These are phyloP conservation scores for Saccharata proteae DNA, from an alignment of 2,329 filamentous ascomycete species.

Conservation along the genomic window DNA sequence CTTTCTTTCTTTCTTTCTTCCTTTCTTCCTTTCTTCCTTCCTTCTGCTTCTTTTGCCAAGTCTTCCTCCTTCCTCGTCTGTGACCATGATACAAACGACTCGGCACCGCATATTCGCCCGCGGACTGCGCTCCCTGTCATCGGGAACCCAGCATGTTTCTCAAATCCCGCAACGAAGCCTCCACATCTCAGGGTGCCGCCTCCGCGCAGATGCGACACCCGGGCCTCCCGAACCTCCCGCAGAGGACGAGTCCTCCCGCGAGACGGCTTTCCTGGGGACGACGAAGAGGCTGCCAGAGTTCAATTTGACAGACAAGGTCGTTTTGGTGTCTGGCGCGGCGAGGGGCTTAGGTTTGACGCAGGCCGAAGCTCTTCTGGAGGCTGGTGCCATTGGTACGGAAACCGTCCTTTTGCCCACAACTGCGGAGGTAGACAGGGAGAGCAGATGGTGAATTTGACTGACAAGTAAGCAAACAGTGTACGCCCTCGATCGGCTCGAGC, in stretches of 20 bases:
- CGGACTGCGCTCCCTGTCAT: too few species aligned
- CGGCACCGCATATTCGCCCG: too few species aligned
- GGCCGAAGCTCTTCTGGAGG: slow-evolving; percentile 61
- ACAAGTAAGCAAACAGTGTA: slow-evolving; percentile 38
- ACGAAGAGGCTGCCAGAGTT: slow-evolving; percentile 53
- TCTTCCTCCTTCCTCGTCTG: too few species aligned
- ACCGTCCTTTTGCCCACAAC: background rate
- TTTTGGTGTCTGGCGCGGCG: slow-evolving; percentile 60
- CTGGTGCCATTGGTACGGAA: slow-evolving; percentile 51
- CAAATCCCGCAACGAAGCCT: too few species aligned
- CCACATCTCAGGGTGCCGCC: too few species aligned
- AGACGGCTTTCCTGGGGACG: slow-evolving; percentile 9
- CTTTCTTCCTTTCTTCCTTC: too few species aligned
- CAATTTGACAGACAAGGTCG: slow-evolving; percentile 56
- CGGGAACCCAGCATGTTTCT: too few species aligned
- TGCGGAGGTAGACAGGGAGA: background rate
- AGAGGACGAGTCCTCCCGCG: slow-evolving; percentile 1
- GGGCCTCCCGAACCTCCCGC: too few species aligned
- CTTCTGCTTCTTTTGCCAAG: too few species aligned
- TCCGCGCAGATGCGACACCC: too few species aligned
- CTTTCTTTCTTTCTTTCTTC: too few species aligned
- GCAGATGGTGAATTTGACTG: background rate
- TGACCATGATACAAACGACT: too few species aligned
- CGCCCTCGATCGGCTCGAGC: slow-evolving; percentile 49
- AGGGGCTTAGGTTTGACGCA: slow-evolving; percentile 63